A percentile compares a stretch with the other conserved stretches of the same genome.
These are phyloP conservation scores for Salvia splendens DNA, from an alignment of 257 asterid genomes.

Conservation along the genomic window DNA sequence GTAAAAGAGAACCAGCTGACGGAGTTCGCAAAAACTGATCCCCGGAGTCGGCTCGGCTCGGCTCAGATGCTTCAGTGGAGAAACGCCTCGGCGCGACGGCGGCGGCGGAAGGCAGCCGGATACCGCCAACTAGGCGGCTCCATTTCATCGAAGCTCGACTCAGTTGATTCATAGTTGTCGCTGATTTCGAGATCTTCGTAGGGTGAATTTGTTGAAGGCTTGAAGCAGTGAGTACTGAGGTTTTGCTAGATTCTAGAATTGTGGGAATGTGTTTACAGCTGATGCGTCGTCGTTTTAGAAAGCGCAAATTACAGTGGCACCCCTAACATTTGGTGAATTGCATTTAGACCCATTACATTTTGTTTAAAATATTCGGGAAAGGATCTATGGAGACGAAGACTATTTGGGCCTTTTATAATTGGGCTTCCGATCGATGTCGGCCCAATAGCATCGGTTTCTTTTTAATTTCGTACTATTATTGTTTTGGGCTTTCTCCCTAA, in stretches of 20 bases:
- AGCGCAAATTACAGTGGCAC: neutral
- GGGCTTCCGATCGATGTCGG: neutral
- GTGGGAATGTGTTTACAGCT: neutral
- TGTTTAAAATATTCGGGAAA: neutral
- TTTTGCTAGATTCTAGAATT: slow-evolving; percentile 20
- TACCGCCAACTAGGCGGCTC: slow-evolving; percentile 35
- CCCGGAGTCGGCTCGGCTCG: slow-evolving; percentile 33
- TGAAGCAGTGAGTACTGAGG: neutral
- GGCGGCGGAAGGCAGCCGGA: slow-evolving; percentile 22
- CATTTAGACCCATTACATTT: slow-evolving; percentile 4
- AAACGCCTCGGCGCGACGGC: slow-evolving; percentile 39
- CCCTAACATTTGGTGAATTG: neutral
- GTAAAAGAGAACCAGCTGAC: slow-evolving; percentile 38
- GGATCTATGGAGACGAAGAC: neutral
- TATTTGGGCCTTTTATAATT: neutral
- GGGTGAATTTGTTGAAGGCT: slow-evolving; percentile 5
- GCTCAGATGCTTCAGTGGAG: slow-evolving; percentile 47
- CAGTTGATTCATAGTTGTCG: slow-evolving; percentile 45
- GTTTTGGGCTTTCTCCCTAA: no score
- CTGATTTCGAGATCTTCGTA: slow-evolving; percentile 13
- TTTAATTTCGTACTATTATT: no score
- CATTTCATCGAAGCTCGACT: slow-evolving; percentile 44
- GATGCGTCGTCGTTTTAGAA: slow-evolving; percentile 26
- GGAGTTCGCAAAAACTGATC: slow-evolving; percentile 40
- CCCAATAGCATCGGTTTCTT: neutral